These are phyloP conservation scores for Beauveria brongniartii DNA, from an alignment of 2,329 filamentous ascomycete genomes.

Conservation along the genomic window DNA sequence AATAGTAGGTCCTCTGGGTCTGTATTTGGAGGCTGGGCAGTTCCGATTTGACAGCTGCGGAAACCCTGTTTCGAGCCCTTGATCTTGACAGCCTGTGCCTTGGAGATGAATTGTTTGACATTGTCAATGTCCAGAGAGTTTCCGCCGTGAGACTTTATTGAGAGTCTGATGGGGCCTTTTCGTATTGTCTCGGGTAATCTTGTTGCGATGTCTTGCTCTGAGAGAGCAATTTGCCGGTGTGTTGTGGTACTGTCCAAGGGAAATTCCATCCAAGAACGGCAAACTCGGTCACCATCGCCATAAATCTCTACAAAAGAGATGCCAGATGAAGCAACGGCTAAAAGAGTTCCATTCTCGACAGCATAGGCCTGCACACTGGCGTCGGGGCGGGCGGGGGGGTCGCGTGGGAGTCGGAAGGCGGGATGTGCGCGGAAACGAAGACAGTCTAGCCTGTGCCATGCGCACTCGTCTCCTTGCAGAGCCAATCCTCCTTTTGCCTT, in stretches of 20 bases:
- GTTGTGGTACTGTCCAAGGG: constrained; percentile 52
- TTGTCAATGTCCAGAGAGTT: constrained; percentile 72
- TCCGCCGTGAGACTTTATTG: constrained; percentile 68
- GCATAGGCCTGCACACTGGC: constrained; percentile 80
- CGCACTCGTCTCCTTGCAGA: constrained; percentile 71
- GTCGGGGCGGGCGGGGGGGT: constrained; percentile 56
- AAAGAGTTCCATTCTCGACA: constrained; percentile 66
- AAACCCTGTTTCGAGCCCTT: constrained; percentile 64
- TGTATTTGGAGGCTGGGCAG: constrained; percentile 62
- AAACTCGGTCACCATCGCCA: constrained; percentile 70
- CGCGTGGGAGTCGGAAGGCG: constrained; percentile 77
- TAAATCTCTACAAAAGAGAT: constrained; percentile 81
- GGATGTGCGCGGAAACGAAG: constrained; percentile 86
- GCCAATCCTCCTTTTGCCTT: constrained; percentile 74
- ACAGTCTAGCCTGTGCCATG: constrained; percentile 83
- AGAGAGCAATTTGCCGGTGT: constrained; percentile 65
- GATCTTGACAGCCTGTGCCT: constrained; percentile 65
- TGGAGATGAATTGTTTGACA: constrained; percentile 61
- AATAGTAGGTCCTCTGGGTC: constrained; percentile 67
- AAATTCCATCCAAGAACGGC: constrained; percentile 76
- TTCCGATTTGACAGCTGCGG: constrained; percentile 65
- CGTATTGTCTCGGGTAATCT: constrained; percentile 65
- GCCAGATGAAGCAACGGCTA: constrained; percentile 72
- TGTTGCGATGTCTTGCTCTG: constrained; percentile 65
- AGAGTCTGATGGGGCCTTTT: constrained; percentile 61